Evolutionary conservation across 2,329 filamentous ascomycete genomes (phyloP).

Genomic region (Cryphonectria parasitica): DNA sequence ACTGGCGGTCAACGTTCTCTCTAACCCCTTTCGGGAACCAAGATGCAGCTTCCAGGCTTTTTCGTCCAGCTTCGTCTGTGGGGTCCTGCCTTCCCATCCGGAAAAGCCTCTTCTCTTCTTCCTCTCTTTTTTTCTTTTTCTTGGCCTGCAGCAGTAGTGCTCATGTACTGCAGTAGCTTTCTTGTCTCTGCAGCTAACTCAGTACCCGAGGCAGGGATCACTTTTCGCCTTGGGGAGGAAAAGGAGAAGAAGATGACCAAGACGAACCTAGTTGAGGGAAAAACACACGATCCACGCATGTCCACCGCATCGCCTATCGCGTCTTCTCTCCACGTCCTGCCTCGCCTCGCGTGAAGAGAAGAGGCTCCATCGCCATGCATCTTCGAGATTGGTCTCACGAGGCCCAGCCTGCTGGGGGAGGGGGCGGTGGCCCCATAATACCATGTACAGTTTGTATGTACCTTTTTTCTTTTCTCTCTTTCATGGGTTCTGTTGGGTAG

Average conservation of each 20-base stretch:
- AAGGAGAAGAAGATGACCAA: neutral
- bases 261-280: neutral
- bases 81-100: neutral
- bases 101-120: neutral
- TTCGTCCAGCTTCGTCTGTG: neutral
- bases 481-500: constrained; percentile 3
- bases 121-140: neutral
- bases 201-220: neutral
- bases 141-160: constrained; percentile 1
- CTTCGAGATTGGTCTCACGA: constrained; percentile 23
- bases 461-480: neutral
- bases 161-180: neutral
- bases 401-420: constrained; percentile 12
- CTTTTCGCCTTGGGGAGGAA: neutral
- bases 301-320: constrained; percentile 20
- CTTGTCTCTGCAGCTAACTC: too few species aligned
- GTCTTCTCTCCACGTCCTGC: constrained; percentile 4
- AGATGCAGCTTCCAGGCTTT: neutral
- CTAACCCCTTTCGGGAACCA: constrained; percentile 9
- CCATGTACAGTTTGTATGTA: neutral
- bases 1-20: constrained; percentile 25
- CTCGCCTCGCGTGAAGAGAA: neutral
- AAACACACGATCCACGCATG: neutral
- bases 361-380: constrained; percentile 24
- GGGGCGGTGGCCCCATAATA: neutral